phyloP scores from a whole-genome alignment of 73 alveolate genomes.

The Durusdinium trenchii region DNA sequence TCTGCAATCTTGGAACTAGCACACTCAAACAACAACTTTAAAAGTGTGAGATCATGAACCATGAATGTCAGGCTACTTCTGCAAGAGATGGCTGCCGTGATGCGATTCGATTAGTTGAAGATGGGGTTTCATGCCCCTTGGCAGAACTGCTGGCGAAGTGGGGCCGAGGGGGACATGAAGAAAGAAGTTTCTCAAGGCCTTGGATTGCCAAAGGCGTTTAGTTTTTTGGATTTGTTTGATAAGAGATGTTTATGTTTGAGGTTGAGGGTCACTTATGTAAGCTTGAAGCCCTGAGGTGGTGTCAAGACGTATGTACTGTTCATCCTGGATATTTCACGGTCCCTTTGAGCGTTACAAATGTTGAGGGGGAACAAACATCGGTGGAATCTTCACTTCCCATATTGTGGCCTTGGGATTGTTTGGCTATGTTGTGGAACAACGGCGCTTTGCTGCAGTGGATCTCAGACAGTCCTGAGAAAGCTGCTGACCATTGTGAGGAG shows the following conservation, averaged over 20 bases:
- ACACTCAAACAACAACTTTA: not conserved
- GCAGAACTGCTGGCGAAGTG: not conserved
- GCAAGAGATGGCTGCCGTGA: not conserved
- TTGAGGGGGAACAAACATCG: not conserved
- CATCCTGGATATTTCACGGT: not conserved
- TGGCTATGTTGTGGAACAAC: not conserved
- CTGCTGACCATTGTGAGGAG: not conserved
- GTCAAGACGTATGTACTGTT: not conserved
- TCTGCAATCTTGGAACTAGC: not conserved
- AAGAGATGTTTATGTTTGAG: not conserved
- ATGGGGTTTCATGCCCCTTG: not conserved
- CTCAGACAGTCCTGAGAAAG: not conserved
- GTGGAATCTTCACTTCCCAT: not conserved
- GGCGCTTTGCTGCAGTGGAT: not conserved
- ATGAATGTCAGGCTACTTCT: not conserved
- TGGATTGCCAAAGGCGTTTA: not conserved
- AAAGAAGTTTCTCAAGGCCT: not conserved
- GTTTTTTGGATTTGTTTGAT: too few relatives aligned
- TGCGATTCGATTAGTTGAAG: not conserved
- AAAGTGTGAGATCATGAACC: not conserved
- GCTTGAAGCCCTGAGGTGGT: constrained; percentile 23
- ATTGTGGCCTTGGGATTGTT: constrained; percentile 6
- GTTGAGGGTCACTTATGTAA: not conserved
- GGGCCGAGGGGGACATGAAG: not conserved
- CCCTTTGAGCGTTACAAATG: not conserved